Conservation (phyloP, 2,329 filamentous ascomycete species). For the Trichoderma oligosporum region DNA sequence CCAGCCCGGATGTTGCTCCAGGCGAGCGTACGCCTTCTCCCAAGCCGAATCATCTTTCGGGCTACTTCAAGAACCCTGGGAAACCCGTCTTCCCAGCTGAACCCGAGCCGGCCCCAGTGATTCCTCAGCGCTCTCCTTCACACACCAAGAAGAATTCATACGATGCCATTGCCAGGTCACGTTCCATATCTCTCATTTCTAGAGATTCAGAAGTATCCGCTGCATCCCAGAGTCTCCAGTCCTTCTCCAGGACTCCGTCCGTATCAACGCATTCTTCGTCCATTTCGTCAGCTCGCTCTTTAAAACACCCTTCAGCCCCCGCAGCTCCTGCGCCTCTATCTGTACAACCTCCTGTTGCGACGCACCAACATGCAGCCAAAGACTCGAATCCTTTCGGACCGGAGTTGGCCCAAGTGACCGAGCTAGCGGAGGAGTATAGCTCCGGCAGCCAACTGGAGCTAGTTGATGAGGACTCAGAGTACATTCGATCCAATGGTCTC, state of each 20-base stretch:
- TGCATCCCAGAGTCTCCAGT: conserved; percentile 55
- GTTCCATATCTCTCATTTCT: conserved; percentile 59
- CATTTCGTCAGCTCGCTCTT: conserved; percentile 36
- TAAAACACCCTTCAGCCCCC: conserved; percentile 33
- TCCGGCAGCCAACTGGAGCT: conserved; percentile 56
- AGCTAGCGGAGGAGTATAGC: conserved; percentile 85
- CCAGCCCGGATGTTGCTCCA: conserved; percentile 63
- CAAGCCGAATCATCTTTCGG: conserved; percentile 63
- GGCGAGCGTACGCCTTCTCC: conserved; percentile 53
- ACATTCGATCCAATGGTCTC: conserved; percentile 66
- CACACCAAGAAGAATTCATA: conserved; percentile 83
- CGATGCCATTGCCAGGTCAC: conserved; percentile 65
- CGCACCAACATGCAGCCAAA: conserved; percentile 36
- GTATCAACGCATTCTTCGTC: conserved; percentile 52
- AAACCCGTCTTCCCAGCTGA: conserved; percentile 38
- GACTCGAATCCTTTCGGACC: conserved; percentile 74
- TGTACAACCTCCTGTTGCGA: conserved; percentile 34
- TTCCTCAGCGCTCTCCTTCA: conserved; percentile 75
- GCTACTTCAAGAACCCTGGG: conserved; percentile 57
- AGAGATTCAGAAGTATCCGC: conserved; percentile 50
- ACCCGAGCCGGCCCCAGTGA: conserved; percentile 44
- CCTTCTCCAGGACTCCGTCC: conserved; percentile 55
- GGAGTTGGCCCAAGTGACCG: conserved; percentile 87
- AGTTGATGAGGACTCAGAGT: conserved; percentile 62
- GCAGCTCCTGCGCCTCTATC: conserved; percentile 30